Percentiles rank a stretch among this genome's conserved stretches.
phyloP scores from a whole-genome alignment of 441 rosid genomes.

The Pelargonium cotyledonis region DNA sequence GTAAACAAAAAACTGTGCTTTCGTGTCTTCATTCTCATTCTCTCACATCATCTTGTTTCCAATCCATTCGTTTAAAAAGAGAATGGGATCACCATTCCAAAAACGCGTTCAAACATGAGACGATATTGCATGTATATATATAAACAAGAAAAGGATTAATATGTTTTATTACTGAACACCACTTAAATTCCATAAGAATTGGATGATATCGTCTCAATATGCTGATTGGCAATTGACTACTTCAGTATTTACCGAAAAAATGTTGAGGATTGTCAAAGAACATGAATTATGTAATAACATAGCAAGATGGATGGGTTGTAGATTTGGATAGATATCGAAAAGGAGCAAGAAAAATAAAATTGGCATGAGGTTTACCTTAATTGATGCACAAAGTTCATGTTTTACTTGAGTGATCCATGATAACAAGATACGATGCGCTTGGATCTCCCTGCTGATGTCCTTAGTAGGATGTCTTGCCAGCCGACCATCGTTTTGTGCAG shows the following conservation, averaged over 20 bases:
- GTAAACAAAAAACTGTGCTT: no score
- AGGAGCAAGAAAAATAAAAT: neutral
- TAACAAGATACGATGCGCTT: slow-evolving; percentile 56
- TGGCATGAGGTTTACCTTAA: slow-evolving; percentile 36
- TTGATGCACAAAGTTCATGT: slow-evolving; percentile 33
- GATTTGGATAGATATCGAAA: neutral
- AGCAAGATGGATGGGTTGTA: neutral
- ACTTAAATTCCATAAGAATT: no score
- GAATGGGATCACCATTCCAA: no score
- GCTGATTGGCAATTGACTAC: neutral
- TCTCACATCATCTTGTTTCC: no score
- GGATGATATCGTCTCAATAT: neutral
- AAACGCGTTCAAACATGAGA: no score
- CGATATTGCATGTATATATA: no score
- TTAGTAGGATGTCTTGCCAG: slow-evolving; percentile 61
- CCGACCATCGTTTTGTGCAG: slow-evolving; percentile 66
- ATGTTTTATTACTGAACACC: no score
- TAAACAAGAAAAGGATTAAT: no score
- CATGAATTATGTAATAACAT: neutral
- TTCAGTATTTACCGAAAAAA: neutral
- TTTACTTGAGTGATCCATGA: slow-evolving; percentile 38
- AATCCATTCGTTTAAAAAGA: no score
- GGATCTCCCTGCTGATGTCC: slow-evolving; percentile 42
- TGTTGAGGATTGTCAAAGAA: no score
- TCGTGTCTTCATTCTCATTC: no score